A percentile compares a stretch with the other conserved stretches of the same genome.
These are phyloP conservation scores for Neofusicoccum cordaticola DNA, from an alignment of 2,329 filamentous ascomycete species.

Conservation along the genomic window DNA sequence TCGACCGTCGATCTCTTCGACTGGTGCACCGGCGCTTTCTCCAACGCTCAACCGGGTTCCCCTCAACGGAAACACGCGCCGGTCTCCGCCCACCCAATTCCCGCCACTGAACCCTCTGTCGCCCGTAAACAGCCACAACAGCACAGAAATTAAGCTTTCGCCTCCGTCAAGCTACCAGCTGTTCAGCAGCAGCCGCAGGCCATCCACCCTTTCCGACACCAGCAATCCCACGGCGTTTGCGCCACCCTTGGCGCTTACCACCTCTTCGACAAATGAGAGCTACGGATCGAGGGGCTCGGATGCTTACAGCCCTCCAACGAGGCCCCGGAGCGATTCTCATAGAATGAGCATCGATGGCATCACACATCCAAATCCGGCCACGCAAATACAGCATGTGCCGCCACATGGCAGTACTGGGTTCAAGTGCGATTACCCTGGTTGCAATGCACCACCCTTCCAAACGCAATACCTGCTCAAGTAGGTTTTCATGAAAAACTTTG, in stretches of 20 bases:
- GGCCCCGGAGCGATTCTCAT: constrained; percentile 1
- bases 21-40: constrained; percentile 28
- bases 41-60: constrained; percentile 34
- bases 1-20: constrained; percentile 36
- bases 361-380: constrained; percentile 27
- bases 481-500: constrained; percentile 25
- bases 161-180: constrained; percentile 17
- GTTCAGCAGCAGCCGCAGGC: not conserved
- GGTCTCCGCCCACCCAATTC: constrained; percentile 31
- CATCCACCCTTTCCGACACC: constrained; percentile 3
- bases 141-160: constrained; percentile 24
- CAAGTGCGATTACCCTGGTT: constrained; percentile 61
- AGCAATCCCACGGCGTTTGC: constrained; percentile 28
- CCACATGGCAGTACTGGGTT: constrained; percentile 23
- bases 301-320: constrained; percentile 5
- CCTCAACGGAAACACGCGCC: constrained; percentile 31
- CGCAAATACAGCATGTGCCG: constrained; percentile 7
- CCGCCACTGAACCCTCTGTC: constrained; percentile 32
- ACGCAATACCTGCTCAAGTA: constrained; percentile 74
- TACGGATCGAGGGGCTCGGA: constrained; percentile 31
- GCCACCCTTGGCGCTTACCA: constrained; percentile 35
- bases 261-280: constrained; percentile 39
- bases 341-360: constrained; percentile 57
- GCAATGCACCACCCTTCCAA: constrained; percentile 70
- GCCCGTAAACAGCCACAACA: constrained; percentile 29